Conservation (phyloP, 2,329 filamentous ascomycete genomes). For the Endothia cerciana region DNA sequence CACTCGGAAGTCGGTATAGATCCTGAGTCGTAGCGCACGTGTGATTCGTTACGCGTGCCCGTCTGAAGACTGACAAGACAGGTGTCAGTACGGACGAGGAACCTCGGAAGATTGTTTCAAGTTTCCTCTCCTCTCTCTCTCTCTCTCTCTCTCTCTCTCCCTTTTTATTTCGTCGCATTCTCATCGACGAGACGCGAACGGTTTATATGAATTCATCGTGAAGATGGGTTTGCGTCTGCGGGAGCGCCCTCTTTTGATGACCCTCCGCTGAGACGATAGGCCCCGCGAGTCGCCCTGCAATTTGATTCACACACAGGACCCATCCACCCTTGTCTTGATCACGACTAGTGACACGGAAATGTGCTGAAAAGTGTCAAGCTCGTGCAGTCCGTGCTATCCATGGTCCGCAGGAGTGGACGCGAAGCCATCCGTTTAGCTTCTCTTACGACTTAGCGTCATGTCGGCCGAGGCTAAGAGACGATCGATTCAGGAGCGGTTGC, state of each 20-base stretch:
- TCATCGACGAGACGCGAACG: not conserved
- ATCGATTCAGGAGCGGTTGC: constrained; percentile 3
- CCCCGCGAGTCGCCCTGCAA: not conserved
- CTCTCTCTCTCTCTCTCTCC: too few relatives aligned
- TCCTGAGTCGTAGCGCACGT: not conserved
- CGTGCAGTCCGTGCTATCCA: not conserved
- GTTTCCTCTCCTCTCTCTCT: too few relatives aligned
- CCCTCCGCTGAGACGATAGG: not conserved
- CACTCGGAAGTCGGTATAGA: not conserved
- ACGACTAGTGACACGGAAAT: not conserved
- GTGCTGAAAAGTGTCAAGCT: not conserved
- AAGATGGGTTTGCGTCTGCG: not conserved
- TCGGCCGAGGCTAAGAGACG: not conserved
- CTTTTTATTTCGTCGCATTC: not conserved
- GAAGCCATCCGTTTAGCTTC: not conserved
- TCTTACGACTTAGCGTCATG: not conserved
- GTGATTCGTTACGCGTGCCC: not conserved
- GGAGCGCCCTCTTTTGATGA: not conserved
- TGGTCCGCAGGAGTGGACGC: too few relatives aligned
- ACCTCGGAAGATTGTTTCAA: too few relatives aligned
- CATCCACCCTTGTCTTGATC: not conserved
- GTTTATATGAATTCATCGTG: not conserved
- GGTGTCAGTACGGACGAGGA: too few relatives aligned
- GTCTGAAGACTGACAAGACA: not conserved
- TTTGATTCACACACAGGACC: not conserved